Base-by-base conservation (phyloP, 768 basidiomycete genomes). In the Kwoniella heveanensis region DNA sequence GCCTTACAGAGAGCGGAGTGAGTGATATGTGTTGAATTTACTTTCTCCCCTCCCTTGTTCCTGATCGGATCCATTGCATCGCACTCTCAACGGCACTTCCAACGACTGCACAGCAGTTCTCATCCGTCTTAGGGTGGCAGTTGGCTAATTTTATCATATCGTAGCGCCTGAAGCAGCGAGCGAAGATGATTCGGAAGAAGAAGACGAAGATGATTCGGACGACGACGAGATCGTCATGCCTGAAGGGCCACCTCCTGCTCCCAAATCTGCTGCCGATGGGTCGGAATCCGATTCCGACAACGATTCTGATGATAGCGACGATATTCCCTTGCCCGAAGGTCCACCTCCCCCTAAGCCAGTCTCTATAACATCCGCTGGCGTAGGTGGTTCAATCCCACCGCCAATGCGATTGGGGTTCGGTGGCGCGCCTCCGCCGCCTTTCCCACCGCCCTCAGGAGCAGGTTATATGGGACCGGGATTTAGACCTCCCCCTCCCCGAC, bases 171-270 rank as follows among this genome's bases (percentile, higher is more conserved):
- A 90, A 74, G 81, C 84, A 29, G 85, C 85, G 65, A 86, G 84
- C 63, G 88, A 88, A 4, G 86, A 85, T 44, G 88, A 88, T 64
- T 83, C 82, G 73, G 71, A 67, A 10, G 63, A 52, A 19, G 71
- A 82, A 72, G 72, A 71, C 4, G 67, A 65, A 13, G 66, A 76
- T 7, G 73, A 67, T 24, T 63, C 55, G 10, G 91, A 91, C 62
- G 91, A 91, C 62, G 91, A 92, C 67, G 92, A 92, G 64, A 93
- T 95, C 46, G 86, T 64, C 13, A 89, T 95, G 88, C 93, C 93
- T 13, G 88, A 88, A 56, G 92, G 88, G 1, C 90, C 88, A 39
- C 89, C 89, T 4, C 84, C 85, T 6, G 65, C 66, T 12, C 51
- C 25, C 15, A 44, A n/a, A 7, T 17, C 51, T 4, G 66, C 52